These are phyloP conservation scores for Russula olivacea DNA, from an alignment of 768 basidiomycete genomes.

Conservation along the genomic window DNA sequence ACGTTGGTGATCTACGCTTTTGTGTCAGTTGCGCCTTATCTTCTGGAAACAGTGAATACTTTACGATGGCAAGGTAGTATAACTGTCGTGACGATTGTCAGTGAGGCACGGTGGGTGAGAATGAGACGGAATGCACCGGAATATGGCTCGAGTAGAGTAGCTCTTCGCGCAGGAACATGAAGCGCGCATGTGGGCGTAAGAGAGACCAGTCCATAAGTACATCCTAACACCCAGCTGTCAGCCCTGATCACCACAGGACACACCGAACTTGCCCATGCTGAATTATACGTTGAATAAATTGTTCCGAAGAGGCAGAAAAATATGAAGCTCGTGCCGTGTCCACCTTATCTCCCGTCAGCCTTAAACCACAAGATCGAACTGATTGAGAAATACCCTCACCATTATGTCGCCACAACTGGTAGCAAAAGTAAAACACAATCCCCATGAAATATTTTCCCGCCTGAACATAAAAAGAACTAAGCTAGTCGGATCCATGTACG, in stretches of 20 bases:
- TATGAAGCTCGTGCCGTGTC: constrained; percentile 47
- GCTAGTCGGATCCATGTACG: not conserved
- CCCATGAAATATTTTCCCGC: constrained; percentile 78
- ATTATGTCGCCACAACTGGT: constrained; percentile 71
- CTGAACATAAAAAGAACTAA: constrained; percentile 35
- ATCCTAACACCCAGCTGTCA: constrained; percentile 46
- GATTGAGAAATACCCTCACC: constrained; percentile 34
- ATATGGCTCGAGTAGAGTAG: constrained; percentile 63
- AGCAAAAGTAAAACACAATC: constrained; percentile 59
- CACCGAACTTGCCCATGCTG: constrained; percentile 59
- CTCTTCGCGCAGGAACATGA: constrained; percentile 65
- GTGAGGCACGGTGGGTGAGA: not conserved
- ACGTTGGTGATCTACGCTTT: constrained; percentile 58
- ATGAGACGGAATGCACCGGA: constrained; percentile 38
- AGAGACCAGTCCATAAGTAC: constrained; percentile 91
- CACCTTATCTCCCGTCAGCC: constrained; percentile 27
- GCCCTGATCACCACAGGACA: not conserved
- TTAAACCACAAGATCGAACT: not conserved
- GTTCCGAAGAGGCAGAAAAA: constrained; percentile 63
- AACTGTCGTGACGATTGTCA: constrained; percentile 35
- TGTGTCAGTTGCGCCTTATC: not conserved
- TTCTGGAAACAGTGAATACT: constrained; percentile 16
- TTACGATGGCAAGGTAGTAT: constrained; percentile 77
- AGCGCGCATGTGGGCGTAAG: constrained; percentile 47
- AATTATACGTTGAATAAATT: constrained; percentile 63